Conservation (phyloP, 2,329 filamentous ascomycete genomes). For the Diaporthe capsici region DNA sequence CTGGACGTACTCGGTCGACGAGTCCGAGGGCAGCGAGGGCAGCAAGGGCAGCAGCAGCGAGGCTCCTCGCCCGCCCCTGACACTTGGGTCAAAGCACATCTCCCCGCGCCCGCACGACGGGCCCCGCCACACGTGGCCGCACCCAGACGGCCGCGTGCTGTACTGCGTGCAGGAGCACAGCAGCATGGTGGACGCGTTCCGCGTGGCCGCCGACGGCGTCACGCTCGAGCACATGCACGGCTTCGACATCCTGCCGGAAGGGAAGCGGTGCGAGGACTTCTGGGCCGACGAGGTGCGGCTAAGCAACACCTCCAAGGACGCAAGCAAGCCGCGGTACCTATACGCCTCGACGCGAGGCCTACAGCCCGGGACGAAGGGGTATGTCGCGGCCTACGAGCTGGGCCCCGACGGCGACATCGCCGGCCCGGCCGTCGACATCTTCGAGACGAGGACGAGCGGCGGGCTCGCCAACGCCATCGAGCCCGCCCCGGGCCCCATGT, state of each 20-base stretch:
- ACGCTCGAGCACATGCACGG: constrained; percentile 40
- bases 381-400: constrained; percentile 42
- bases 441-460: constrained; percentile 43
- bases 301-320: constrained; percentile 21
- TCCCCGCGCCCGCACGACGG: constrained; percentile 41
- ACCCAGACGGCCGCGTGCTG: constrained; percentile 42
- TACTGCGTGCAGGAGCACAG: constrained; percentile 45
- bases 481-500: constrained; percentile 41
- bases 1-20: constrained; percentile 41
- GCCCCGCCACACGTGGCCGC: constrained; percentile 44
- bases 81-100: constrained; percentile 32
- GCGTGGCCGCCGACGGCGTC: constrained; percentile 30
- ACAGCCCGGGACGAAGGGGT: constrained; percentile 40
- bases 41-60: neutral
- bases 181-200: constrained; percentile 44
- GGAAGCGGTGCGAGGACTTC: constrained; percentile 28
- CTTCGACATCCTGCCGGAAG: constrained; percentile 37
- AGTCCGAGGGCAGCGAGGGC: neutral
- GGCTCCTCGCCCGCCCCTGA: neutral
- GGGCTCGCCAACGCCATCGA: constrained; percentile 44
- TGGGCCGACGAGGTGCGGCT: constrained; percentile 44
- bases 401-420: constrained; percentile 35
- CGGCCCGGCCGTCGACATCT: constrained; percentile 39
- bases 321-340: constrained; percentile 35
- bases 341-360: constrained; percentile 43